phyloP scores from a whole-genome alignment of 202 grass and related monocot genomes.

The Thinopyrum obtusiflorum region DNA sequence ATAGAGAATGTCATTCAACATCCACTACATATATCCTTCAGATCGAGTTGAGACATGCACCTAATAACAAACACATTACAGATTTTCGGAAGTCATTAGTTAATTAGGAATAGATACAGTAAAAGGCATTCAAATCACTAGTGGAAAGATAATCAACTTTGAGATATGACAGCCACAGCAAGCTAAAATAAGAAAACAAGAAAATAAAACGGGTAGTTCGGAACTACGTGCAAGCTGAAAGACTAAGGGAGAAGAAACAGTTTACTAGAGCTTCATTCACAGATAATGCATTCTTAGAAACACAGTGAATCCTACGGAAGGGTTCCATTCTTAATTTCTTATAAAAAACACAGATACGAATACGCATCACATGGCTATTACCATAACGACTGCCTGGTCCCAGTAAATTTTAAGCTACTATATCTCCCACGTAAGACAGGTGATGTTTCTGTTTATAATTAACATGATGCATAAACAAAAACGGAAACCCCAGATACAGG shows the following conservation, averaged over 20 bases:
- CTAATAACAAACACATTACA: not conserved
- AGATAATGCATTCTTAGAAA: not conserved
- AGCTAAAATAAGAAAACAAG: not conserved
- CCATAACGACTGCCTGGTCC: not conserved
- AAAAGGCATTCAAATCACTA: not conserved
- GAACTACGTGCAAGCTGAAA: not conserved
- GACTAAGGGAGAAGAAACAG: not conserved
- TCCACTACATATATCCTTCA: slow-evolving; percentile 42
- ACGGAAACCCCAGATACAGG: not conserved
- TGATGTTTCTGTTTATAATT: not conserved
- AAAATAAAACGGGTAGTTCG: not conserved
- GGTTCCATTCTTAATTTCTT: not conserved
- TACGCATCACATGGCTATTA: not conserved
- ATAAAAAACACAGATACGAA: not conserved
- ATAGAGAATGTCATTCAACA: slow-evolving; percentile 57
- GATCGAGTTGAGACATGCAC: slow-evolving; percentile 2
- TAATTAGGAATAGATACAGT: not conserved
- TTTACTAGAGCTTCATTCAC: not conserved
- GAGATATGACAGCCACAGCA: slow-evolving; percentile 17
- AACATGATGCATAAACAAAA: not conserved
- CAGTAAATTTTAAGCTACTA: not conserved
- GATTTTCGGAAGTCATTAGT: not conserved
- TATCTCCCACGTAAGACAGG: not conserved
- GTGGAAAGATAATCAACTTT: slow-evolving; percentile 3
- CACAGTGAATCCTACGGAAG: not conserved